Evolutionary conservation across 2,329 filamentous ascomycete species (phyloP).

Genomic region (Arthroderma sp.): DNA sequence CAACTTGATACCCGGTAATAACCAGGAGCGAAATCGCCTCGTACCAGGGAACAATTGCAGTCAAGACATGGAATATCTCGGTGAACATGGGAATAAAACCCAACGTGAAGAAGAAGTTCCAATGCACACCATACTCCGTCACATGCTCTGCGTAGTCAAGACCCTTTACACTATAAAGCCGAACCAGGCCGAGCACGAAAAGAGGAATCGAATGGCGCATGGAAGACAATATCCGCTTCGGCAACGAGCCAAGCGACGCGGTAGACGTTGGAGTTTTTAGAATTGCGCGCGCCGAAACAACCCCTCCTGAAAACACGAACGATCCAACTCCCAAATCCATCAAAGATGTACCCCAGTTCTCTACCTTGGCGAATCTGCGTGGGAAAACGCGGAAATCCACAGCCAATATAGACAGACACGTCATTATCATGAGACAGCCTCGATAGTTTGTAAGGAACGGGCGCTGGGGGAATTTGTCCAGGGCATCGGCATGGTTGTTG

Average conservation of each 20-base stretch:
- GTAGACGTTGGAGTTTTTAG: conserved; percentile 43
- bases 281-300: conserved; percentile 74
- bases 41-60: conserved; percentile 61
- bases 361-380: conserved; percentile 88
- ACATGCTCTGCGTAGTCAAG: conserved; percentile 95
- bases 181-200: conserved; percentile 62
- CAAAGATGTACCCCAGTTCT: conserved; percentile 98
- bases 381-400: conserved; percentile 93
- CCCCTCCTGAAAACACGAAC: conserved; percentile 86
- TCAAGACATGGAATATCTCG: conserved; percentile 62
- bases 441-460: conserved; percentile 89
- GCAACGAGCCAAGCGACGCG: conserved; percentile 32
- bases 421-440: conserved; percentile 80
- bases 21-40: conserved; percentile 60
- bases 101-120: conserved; percentile 99
- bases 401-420: conserved; percentile 83
- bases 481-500: conserved; percentile 12
- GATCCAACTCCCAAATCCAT: conserved; percentile 98
- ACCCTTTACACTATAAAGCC: conserved; percentile 80
- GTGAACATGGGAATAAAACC: conserved; percentile 80
- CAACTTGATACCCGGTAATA: conserved; percentile 56
- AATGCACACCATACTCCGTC: conserved; percentile 93
- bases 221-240: conserved; percentile 49
- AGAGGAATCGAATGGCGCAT: conserved; percentile 73
- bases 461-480: conserved; percentile 58